Evolutionary conservation across 2,329 filamentous ascomycete genomes (phyloP).

Genomic region (Byssochlamys sp.): DNA sequence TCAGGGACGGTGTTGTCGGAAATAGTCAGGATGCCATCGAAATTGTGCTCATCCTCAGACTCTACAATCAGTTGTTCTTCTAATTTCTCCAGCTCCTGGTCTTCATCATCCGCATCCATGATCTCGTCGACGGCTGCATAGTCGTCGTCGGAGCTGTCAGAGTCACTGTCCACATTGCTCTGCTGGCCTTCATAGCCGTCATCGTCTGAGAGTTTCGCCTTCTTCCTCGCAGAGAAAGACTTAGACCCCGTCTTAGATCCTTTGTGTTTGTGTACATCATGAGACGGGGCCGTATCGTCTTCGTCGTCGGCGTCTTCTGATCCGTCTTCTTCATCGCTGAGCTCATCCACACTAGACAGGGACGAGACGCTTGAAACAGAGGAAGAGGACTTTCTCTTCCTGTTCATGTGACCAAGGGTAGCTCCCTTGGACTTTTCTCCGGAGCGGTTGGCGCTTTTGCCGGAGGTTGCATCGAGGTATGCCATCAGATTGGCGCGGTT

Average conservation of each 20-base stretch:
- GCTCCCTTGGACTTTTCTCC: constrained; percentile 18
- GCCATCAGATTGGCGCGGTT: constrained; percentile 12
- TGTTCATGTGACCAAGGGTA: constrained; percentile 15
- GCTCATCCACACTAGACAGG: constrained; percentile 25
- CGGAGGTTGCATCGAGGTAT: constrained; percentile 12
- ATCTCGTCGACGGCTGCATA: constrained; percentile 72
- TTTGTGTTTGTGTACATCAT: constrained; percentile 24
- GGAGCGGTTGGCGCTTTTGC: constrained; percentile 13
- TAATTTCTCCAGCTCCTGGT: constrained; percentile 65
- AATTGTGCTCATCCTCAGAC: constrained; percentile 27
- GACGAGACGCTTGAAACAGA: constrained; percentile 31
- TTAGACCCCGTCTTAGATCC: constrained; percentile 34
- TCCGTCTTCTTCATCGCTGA: constrained; percentile 28
- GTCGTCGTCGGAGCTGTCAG: constrained; percentile 52
- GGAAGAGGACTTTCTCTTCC: constrained; percentile 27
- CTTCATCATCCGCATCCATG: constrained; percentile 69
- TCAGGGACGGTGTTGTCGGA: constrained; percentile 17
- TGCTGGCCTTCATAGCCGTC: constrained; percentile 22
- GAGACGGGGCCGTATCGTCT: constrained; percentile 35
- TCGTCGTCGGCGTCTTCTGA: constrained; percentile 35
- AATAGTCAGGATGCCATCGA: constrained; percentile 14
- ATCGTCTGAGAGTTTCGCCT: constrained; percentile 27
- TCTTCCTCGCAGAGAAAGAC: constrained; percentile 20
- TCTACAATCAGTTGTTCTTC: constrained; percentile 66
- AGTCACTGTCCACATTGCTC: constrained; percentile 23